Base-by-base conservation (phyloP, 2,329 filamentous ascomycete species). In the Basipetospora chlamydospora region DNA sequence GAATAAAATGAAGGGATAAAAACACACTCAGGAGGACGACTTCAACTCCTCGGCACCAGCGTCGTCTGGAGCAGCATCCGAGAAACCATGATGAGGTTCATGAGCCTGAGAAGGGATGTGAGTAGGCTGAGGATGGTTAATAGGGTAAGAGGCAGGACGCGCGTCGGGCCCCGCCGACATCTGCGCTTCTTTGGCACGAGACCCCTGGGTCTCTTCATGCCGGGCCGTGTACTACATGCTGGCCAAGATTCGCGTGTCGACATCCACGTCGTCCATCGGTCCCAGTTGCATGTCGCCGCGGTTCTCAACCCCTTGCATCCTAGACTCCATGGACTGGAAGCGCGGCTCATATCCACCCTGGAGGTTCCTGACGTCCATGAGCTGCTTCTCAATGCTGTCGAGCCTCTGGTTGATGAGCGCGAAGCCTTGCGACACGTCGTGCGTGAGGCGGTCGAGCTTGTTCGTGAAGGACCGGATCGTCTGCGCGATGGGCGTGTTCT, bases 401-500 rank as follows among this genome's bases (percentile, higher is more conserved):
- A 70, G 57, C 3, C 60, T 60, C 41, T 60, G 56, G 42, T 67
- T 63, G 30, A 75, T 60, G 32, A 65, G 61, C 43, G 59, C 52
- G 40, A 75, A 58, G 5, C 66, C 66, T 41, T 71, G 64, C 2
- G 54, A 51, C 49, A 73, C 60, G 26, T 76, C 71, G 48, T 74
- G 70, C 39, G 58, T 61, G 41, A 75, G 58, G 21, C 71, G 66
- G 42, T 76, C 71, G 20, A 76, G 55, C 55, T 74, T 75, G 49
- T 73, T 71, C 6, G 62, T 69, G 31, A 75, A 59, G 32, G 64
- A 71, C 33, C 71, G 63, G 25, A 76, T 63, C 35, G 63, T 70
- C 46, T 73, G 71, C 2, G 67, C 66, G 40, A 73, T 57, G 1
- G 70, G 69, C 4, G 69, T 66, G 47, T 67, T 70, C 48, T 74